Conservation (phyloP, 495 filamentous ascomycete genomes). For the Astrocystis sublimbata region DNA sequence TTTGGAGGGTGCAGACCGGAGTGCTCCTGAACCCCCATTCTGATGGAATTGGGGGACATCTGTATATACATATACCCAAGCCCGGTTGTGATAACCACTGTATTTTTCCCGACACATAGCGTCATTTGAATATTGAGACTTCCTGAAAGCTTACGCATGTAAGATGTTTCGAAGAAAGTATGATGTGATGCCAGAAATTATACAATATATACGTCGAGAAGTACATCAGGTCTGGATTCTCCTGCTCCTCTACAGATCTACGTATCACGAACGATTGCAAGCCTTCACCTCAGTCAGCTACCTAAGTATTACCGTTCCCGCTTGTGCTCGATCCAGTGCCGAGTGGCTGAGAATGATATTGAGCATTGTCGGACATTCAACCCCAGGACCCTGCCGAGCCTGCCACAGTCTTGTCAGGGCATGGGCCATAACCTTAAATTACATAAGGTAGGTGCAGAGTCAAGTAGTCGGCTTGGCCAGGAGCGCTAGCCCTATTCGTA, state of each 20-base stretch:
- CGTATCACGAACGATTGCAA: no score
- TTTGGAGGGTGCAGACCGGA: neutral
- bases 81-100: neutral
- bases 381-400: no score
- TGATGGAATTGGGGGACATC: neutral
- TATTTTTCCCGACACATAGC: slow-evolving; percentile 1
- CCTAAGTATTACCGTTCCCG: no score
- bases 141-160: neutral
- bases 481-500: no score
- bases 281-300: no score
- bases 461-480: no score
- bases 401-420: neutral
- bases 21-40: neutral
- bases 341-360: no score
- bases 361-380: no score
- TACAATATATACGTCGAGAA: no score
- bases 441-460: neutral
- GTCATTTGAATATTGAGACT: neutral
- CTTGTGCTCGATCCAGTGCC: no score
- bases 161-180: neutral
- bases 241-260: no score
- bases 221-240: no score
- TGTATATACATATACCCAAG: slow-evolving; percentile 13
- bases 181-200: slow-evolving; percentile 3
- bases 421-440: neutral